These are phyloP conservation scores for Hypoxylon intermedium DNA, from an alignment of 495 filamentous ascomycete genomes.

Conservation along the genomic window DNA sequence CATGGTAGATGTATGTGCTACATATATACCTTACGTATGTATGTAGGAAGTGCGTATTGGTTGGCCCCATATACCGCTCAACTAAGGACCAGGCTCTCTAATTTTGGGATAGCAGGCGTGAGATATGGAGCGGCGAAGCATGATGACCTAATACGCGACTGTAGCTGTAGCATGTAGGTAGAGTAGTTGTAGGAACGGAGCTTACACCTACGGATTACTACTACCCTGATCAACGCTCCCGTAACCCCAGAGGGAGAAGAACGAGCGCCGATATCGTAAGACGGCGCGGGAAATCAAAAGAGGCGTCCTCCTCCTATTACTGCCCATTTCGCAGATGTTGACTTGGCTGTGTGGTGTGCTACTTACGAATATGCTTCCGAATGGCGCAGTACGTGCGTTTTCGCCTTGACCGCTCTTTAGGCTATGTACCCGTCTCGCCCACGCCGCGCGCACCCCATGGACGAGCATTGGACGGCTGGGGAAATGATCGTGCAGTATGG, in stretches of 20 bases:
- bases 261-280: too few relatives aligned
- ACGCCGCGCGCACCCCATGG: not conserved
- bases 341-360: too few relatives aligned
- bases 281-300: not conserved
- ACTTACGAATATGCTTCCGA: not conserved
- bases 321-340: not conserved
- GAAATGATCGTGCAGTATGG: constrained; percentile 2
- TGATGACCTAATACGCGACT: constrained; percentile 8
- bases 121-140: constrained; percentile 7
- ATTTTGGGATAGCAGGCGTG: constrained; percentile 24
- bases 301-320: not conserved
- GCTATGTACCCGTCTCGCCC: not conserved
- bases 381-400: not conserved
- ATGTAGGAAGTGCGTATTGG: not conserved
- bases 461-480: not conserved
- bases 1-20: constrained; percentile 34
- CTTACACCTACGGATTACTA: too few relatives aligned
- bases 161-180: too few relatives aligned
- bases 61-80: constrained; percentile 27
- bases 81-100: constrained; percentile 29
- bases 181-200: too few relatives aligned
- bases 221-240: too few relatives aligned
- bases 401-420: constrained; percentile 31
- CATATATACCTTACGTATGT: constrained; percentile 17
- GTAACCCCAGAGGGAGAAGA: too few relatives aligned